Base-by-base conservation (phyloP, 257 asterid species). In the Petunia secreta region DNA sequence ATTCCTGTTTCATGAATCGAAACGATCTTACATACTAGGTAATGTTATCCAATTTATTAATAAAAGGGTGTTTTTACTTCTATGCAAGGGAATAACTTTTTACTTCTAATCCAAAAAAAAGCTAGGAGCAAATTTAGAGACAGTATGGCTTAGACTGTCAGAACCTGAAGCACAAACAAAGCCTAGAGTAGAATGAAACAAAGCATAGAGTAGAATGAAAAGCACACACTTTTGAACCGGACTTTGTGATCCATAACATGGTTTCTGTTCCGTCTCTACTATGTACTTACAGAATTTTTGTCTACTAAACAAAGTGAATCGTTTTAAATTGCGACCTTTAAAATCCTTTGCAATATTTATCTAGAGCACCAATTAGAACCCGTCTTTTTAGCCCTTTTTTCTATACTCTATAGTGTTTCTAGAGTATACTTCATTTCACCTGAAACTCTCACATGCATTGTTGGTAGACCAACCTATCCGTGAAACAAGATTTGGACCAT, bases 331-430 rank as follows among this genome's bases (percentile, higher is more conserved):
- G 62, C 13, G 41, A 73, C 77, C 60, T 50, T 71, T 34, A 48
- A 73, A 2, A 73, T 73, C 36, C 44, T 73, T 71, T 73, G 77
- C 62, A 48, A 25, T 48, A 73, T 50, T 73, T 34, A 50, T 50
- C 62, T 50, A 50, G 43, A 62, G 63, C 36, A 38, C 3, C 62
- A 13, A 73, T 13, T 9, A 25, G 36, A 14, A 66, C 9, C 6
- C 38, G 0, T 41, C 77, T 10, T 38, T 46, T 10, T 46, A 1
- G 58, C 9, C 40, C 3, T 69, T 9, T 25, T 48, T 48, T 71
- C 25, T 2, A 48, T 25, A 10, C 54, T 71, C 60, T 71, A 25
- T 48, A 25, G 11, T 25, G 16, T 46, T 10, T 4, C 8, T 48
- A 10, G 25, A 4, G 9, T 71, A 11, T 48, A 46, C 60, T 46